Evolutionary conservation across 2,329 filamentous ascomycete genomes (phyloP), one percentile per base, ranked within the genome.

Genomic region (Teratosphaeria destructans): DNA sequence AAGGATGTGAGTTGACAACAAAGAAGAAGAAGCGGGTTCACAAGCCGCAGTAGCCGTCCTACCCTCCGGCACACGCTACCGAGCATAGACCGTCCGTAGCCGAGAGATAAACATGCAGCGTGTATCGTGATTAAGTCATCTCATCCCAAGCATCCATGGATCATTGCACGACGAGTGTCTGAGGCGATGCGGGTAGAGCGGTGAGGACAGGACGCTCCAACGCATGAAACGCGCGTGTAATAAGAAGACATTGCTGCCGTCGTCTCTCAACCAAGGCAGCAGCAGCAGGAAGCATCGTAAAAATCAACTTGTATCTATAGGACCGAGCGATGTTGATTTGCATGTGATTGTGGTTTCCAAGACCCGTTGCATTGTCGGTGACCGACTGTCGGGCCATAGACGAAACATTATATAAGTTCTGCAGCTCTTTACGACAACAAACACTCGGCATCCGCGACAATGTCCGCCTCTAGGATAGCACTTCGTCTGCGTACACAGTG

Each of bases 401-500:
- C 16, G 19, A 23, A 49, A 49, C 43, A n/a, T 26, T 19, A 19
- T 19, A 49, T 49, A 19, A 49, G n/a, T 19, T 49, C n/a, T 26
- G 8, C n/a, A 10, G 19, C 43, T 10, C 43, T 10, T 23, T 19
- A 19, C 43, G 7, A 23, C n/a, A 23, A 23, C 16, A 16, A n/a
- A n/a, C 19, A 19, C 16, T 10, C 23, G 8, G 8, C 43, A 19
- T 3, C 19, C 5, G 19, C n/a, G 43, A 49, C 43, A 6, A 69
- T 70, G 67, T 66, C 64, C 6, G 61, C 64, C 11, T 61, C 65
- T 19, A 29, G 61, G 23, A 60, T 63, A 26, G 70, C 66, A 34
- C 57, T 70, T 55, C 67, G 70, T 55, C 64, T 72, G 57, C 67
- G 70, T 54, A 67, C 68, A 54, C 68, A 71, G 61, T 72, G 70